Evolutionary conservation across 306 rosid genomes (phyloP).

Genomic region (Cucurbita ficifolia): DNA sequence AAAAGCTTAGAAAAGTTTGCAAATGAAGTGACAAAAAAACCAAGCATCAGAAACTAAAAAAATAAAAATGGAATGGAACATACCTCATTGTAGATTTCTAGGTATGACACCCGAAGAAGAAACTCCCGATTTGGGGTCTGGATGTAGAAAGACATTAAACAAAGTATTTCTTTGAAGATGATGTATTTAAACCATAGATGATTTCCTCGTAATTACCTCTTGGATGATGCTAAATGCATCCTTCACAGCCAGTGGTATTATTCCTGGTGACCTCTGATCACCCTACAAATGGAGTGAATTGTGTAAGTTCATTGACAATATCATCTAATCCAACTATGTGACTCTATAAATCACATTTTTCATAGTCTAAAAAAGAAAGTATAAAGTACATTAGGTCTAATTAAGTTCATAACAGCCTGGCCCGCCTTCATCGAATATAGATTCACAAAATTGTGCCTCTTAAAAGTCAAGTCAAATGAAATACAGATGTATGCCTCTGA

Average conservation of each 20-base stretch:
- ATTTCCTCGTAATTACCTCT: constrained; percentile 42
- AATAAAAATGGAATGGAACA: constrained; percentile 10
- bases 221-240: constrained; percentile 97
- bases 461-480: not conserved
- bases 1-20: not conserved
- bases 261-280: constrained; percentile 98
- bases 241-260: constrained; percentile 94
- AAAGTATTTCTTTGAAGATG: not conserved
- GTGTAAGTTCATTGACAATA: constrained; percentile 10
- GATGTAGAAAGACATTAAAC: constrained; percentile 5
- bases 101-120: constrained; percentile 89
- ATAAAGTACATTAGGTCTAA: not conserved
- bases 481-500: not conserved
- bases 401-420: not conserved
- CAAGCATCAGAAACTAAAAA: constrained; percentile 3
- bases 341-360: not conserved
- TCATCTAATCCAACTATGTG: not conserved
- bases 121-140: constrained; percentile 97
- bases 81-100: constrained; percentile 99
- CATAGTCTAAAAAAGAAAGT: not conserved
- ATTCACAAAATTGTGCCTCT: not conserved
- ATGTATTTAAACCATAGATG: not conserved
- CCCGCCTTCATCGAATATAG: not conserved
- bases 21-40: not conserved
- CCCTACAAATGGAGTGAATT: constrained; percentile 45